These are phyloP conservation scores for Theobroma grandiflorum DNA, from an alignment of 441 rosid species.

Conservation along the genomic window DNA sequence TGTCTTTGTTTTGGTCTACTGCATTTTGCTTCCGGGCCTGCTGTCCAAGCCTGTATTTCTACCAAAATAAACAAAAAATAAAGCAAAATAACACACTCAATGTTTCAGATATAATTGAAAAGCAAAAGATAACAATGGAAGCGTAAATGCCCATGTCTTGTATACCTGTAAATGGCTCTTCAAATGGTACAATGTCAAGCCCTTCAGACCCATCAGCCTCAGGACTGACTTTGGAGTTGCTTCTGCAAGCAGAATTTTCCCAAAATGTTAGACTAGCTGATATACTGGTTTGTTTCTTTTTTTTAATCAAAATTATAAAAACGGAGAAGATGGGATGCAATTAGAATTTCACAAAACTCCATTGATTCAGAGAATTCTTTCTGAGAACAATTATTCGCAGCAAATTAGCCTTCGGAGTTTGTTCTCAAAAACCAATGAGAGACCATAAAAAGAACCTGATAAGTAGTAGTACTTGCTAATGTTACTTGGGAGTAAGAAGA, in stretches of 20 bases:
- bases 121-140: not conserved
- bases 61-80: conserved; percentile 17
- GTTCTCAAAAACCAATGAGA: not conserved
- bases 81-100: not conserved
- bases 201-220: conserved; percentile 89
- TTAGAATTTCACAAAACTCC: not conserved
- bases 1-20: conserved; percentile 49
- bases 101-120: not conserved
- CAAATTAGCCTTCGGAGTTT: not conserved
- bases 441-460: not conserved
- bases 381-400: not conserved
- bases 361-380: not conserved
- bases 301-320: not conserved
- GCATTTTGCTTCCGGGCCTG: conserved; percentile 55
- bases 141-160: not conserved
- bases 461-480: not conserved
- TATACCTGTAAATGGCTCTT: conserved; percentile 95
- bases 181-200: conserved; percentile 89
- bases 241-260: conserved; percentile 45
- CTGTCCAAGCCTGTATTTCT: conserved; percentile 92
- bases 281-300: no score
- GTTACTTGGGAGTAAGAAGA: not conserved
- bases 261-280: not conserved
- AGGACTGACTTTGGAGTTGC: conserved; percentile 94
- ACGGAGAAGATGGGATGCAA: not conserved